Evolutionary conservation across 257 asterid species (phyloP).

Genomic region (Solanum chilense): DNA sequence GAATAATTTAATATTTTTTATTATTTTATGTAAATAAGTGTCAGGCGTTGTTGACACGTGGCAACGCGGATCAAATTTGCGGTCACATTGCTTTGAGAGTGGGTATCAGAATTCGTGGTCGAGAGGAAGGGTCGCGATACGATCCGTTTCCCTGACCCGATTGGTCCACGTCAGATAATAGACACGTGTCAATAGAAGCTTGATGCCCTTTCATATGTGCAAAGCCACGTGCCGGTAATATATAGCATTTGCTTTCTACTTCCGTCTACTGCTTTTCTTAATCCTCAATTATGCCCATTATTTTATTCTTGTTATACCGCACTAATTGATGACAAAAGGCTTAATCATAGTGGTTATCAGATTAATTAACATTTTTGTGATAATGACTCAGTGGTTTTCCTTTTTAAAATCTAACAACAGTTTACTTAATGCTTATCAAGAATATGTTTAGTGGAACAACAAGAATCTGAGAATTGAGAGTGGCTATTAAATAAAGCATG

Average conservation of each 20-base stretch:
- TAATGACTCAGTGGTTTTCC: background rate
- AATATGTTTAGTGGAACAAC: background rate
- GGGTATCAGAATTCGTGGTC: slow-evolving; percentile 77
- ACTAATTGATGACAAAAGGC: background rate
- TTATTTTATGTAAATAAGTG: slow-evolving; percentile 15
- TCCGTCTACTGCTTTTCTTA: background rate
- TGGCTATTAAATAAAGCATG: background rate
- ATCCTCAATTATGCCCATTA: background rate
- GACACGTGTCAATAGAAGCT: slow-evolving; percentile 31
- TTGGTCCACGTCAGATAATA: slow-evolving; percentile 33
- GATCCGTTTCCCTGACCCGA: slow-evolving; percentile 51
- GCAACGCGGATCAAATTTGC: slow-evolving; percentile 22
- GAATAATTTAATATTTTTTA: background rate
- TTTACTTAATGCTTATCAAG: background rate
- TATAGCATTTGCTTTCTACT: background rate
- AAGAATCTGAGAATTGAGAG: background rate
- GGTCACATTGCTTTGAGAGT: slow-evolving; percentile 29
- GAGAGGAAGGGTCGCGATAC: slow-evolving; percentile 49
- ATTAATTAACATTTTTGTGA: background rate
- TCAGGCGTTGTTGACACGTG: slow-evolving; percentile 47
- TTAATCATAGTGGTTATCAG: background rate
- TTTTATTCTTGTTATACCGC: background rate
- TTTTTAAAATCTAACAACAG: background rate
- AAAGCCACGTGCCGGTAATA: background rate
- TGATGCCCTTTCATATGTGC: background rate